Percentiles rank a stretch among this genome's conserved stretches.
phyloP scores from a whole-genome alignment of 345 rosid genomes.

The Acer negundo region DNA sequence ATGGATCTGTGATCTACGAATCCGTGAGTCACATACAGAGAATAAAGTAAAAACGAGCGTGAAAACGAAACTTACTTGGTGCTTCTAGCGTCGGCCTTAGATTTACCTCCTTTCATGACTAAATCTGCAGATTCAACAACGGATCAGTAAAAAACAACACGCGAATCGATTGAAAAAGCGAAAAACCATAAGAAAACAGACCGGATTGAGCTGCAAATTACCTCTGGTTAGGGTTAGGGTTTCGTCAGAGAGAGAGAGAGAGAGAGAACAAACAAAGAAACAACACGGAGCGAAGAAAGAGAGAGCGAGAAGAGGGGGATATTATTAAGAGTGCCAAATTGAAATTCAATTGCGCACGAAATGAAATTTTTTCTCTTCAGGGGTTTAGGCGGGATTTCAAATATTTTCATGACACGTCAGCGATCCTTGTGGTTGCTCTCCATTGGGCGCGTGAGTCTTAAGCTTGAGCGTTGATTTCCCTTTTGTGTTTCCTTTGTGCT shows the following conservation, averaged over 20 bases:
- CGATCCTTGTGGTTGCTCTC: conserved; percentile 41
- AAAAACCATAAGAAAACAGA: conserved; percentile 11
- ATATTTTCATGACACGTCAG: conserved; percentile 59
- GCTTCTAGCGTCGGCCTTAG: conserved; percentile 75
- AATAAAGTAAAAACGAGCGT: background rate
- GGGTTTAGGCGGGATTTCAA: conserved; percentile 89
- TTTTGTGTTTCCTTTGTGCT: conserved; percentile 68
- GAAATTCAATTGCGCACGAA: conserved; percentile 79
- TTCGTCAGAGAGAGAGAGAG: background rate
- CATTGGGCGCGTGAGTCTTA: conserved; percentile 32
- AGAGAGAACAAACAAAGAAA: background rate
- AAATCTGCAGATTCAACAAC: conserved; percentile 42
- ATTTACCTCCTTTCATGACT: conserved; percentile 89
- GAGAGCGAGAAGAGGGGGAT: conserved; percentile 41
- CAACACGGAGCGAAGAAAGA: background rate
- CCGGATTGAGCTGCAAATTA: background rate
- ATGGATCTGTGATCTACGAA: conserved; percentile 39
- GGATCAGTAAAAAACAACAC: conserved; percentile 22
- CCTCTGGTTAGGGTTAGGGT: conserved; percentile 38
- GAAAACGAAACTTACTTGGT: conserved; percentile 51
- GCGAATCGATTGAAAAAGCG: conserved; percentile 7
- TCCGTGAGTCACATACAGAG: background rate
- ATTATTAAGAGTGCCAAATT: conserved; percentile 54
- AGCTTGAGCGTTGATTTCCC: conserved; percentile 28
- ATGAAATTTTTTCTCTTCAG: conserved; percentile 39